These are phyloP conservation scores for Psilocybe sp. DNA, from an alignment of 768 basidiomycete genomes.

Conservation along the genomic window DNA sequence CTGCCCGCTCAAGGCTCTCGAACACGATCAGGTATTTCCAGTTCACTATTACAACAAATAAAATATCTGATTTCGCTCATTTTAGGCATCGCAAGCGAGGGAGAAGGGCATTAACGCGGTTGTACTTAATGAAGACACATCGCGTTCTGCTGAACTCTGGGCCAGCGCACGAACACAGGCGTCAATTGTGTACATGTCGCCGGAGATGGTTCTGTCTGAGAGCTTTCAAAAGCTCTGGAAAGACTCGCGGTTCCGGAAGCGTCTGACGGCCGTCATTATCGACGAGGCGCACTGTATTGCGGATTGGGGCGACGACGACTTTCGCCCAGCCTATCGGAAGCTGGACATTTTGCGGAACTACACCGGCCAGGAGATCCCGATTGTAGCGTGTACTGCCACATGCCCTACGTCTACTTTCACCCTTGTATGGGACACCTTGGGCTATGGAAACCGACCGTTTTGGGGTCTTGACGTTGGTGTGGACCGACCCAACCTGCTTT, in stretches of 20 bases:
- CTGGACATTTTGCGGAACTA: constrained; percentile 18
- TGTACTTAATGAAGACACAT: constrained; percentile 1
- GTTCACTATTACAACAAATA: neutral
- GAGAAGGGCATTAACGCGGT: no score
- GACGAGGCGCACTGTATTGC: constrained; percentile 32
- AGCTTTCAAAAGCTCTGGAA: constrained; percentile 25
- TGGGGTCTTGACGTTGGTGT: constrained; percentile 3
- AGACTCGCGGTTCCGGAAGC: constrained; percentile 19
- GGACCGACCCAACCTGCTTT: neutral
- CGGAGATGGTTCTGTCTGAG: constrained; percentile 23
- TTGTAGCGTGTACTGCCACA: constrained; percentile 26
- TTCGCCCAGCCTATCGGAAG: constrained; percentile 19
- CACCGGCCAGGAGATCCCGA: constrained; percentile 23
- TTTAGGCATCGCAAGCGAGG: no score
- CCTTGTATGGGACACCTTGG: constrained; percentile 21
- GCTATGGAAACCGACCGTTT: constrained; percentile 15
- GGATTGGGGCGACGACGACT: constrained; percentile 27
- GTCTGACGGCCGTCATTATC: constrained; percentile 20
- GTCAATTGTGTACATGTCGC: constrained; percentile 18
- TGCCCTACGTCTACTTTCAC: constrained; percentile 23
- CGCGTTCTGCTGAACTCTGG: constrained; percentile 7
- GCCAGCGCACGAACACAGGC: constrained; percentile 4
- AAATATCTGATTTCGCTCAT: no score
- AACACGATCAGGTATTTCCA: constrained; percentile 5
- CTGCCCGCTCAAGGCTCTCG: constrained; percentile 25